Conservation (phyloP, 2,329 filamentous ascomycete species). For the Alternaria viburni region DNA sequence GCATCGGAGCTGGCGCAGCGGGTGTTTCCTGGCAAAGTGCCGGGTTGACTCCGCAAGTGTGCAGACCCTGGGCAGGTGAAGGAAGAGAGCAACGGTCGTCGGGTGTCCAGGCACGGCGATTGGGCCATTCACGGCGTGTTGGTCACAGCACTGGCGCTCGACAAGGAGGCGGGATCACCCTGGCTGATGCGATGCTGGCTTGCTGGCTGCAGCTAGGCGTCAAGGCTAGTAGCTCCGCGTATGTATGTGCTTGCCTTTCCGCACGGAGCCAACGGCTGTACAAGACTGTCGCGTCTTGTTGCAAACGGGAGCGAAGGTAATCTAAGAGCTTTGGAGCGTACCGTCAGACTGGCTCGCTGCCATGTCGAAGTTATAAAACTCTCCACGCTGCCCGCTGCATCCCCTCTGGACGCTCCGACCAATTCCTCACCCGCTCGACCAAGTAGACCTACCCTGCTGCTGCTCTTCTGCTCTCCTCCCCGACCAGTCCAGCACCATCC, state of each 20-base stretch:
- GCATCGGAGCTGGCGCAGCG: slow-evolving; percentile 19
- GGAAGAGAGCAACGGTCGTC: slow-evolving; percentile 13
- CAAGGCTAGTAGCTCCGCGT: slow-evolving; percentile 38
- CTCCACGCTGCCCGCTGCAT: slow-evolving; percentile 40
- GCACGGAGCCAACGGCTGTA: slow-evolving; percentile 49
- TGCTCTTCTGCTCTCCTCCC: slow-evolving; percentile 15
- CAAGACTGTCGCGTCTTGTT: slow-evolving; percentile 49
- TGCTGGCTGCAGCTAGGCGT: slow-evolving; percentile 29
- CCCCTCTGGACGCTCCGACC: slow-evolving; percentile 39
- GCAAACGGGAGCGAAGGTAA: slow-evolving; percentile 51
- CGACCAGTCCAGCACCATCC: slow-evolving; percentile 10
- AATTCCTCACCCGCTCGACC: slow-evolving; percentile 25
- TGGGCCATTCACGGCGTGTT: slow-evolving; percentile 28
- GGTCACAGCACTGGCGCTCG: slow-evolving; percentile 24
- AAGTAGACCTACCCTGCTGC: slow-evolving; percentile 18
- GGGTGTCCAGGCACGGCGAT: slow-evolving; percentile 30
- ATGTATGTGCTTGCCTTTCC: slow-evolving; percentile 47
- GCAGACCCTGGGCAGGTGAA: slow-evolving; percentile 11
- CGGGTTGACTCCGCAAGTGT: slow-evolving; percentile 3
- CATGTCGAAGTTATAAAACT: slow-evolving; percentile 49
- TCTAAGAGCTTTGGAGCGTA: slow-evolving; percentile 48
- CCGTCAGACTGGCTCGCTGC: slow-evolving; percentile 44
- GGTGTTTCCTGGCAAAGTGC: slow-evolving; percentile 29
- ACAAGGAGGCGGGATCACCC: slow-evolving; percentile 33
- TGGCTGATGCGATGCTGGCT: slow-evolving; percentile 29